A percentile compares a stretch with the other conserved stretches of the same genome.
Conservation (phyloP, 306 rosid species). For the Quercus engelmannii region DNA sequence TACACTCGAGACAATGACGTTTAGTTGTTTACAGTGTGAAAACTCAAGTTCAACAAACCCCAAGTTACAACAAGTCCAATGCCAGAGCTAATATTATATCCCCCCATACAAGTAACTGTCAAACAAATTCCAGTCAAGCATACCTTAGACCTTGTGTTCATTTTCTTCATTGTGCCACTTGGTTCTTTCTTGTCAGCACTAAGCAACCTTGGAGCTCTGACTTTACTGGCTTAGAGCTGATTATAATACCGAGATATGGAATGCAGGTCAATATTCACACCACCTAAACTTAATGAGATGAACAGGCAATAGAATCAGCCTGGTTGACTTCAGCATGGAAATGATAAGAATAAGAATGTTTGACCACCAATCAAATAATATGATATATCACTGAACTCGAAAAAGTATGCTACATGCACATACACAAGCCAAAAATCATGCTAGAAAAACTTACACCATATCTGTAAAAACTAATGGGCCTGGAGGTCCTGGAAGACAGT, state of each 20-base stretch:
- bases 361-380: not conserved
- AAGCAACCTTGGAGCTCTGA: not conserved
- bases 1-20: not conserved
- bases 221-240: not conserved
- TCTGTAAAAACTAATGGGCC: not conserved
- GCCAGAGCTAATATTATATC: not conserved
- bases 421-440: not conserved
- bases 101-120: not conserved
- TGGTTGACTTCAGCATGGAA: not conserved
- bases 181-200: not conserved
- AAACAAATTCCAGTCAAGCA: not conserved
- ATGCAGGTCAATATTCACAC: not conserved
- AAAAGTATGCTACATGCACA: too few species aligned
- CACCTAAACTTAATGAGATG: not conserved
- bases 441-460: not conserved
- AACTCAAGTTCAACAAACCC: not conserved
- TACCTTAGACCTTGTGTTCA: not conserved
- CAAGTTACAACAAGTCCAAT: not conserved
- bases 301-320: not conserved
- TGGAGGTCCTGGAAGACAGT: constrained; percentile 10
- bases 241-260: not conserved
- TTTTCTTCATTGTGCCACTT: not conserved
- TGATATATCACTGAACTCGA: not conserved
- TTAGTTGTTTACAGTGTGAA: not conserved
- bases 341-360: not conserved